Conservation (phyloP, 73 alveolate species). For the Paramecium primaurelia region DNA sequence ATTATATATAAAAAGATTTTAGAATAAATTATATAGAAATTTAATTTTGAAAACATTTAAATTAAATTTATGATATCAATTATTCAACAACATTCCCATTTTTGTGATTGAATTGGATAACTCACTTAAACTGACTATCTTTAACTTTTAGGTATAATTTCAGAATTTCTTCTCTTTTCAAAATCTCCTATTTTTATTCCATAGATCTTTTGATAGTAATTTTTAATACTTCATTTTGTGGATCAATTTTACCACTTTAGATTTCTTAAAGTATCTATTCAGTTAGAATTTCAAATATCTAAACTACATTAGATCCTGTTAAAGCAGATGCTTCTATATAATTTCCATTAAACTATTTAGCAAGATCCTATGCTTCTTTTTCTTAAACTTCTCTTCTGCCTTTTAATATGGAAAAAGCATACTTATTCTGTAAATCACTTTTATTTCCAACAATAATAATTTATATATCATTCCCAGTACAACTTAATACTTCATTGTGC, state of each 20-base stretch:
- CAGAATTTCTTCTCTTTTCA: constrained; percentile 10
- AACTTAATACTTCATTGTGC: background rate
- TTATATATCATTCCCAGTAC: background rate
- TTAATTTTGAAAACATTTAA: background rate
- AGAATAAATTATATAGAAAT: background rate
- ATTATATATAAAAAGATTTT: no score
- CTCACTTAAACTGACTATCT: background rate
- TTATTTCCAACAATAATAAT: constrained; percentile 1
- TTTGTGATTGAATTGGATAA: background rate
- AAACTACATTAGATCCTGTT: background rate
- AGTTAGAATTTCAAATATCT: background rate
- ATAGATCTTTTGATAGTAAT: background rate
- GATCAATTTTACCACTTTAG: background rate
- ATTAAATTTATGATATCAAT: background rate
- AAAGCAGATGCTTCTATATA: background rate
- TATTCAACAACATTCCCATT: background rate
- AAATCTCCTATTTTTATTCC: background rate
- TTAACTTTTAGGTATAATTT: background rate
- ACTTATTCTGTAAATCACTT: background rate
- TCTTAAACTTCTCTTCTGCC: background rate
- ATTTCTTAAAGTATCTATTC: background rate
- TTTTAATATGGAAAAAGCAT: background rate
- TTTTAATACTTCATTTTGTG: background rate
- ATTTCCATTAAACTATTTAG: background rate
- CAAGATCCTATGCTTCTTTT: background rate